phyloP scores from a whole-genome alignment of 805 yeast species.

The Candida pseudoglaebosa region DNA sequence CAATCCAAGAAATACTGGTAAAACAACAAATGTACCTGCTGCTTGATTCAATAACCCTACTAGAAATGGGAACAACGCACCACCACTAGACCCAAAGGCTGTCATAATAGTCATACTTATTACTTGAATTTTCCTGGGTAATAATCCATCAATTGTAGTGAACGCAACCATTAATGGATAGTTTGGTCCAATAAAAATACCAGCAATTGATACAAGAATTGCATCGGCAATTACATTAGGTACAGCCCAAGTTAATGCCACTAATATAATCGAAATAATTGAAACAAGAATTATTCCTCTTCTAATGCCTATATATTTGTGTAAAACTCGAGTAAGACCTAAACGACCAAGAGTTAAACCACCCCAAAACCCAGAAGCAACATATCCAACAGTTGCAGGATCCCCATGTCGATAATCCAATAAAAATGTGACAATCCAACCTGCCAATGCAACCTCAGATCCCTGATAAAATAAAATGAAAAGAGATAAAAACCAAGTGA shows the following conservation, averaged over 20 bases:
- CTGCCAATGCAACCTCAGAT: slow-evolving; percentile 63
- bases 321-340: slow-evolving; percentile 38
- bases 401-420: slow-evolving; percentile 50
- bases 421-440: slow-evolving; percentile 67
- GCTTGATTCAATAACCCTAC: slow-evolving; percentile 47
- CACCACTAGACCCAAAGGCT: slow-evolving; percentile 56
- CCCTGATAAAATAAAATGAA: slow-evolving; percentile 65
- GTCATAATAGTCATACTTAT: slow-evolving; percentile 49
- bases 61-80: slow-evolving; percentile 52
- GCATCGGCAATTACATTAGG: slow-evolving; percentile 44
- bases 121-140: slow-evolving; percentile 52
- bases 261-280: slow-evolving; percentile 31
- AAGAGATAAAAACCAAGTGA: slow-evolving; percentile 47
- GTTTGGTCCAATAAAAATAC: slow-evolving; percentile 63
- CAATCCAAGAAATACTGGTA: slow-evolving; percentile 44
- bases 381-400: slow-evolving; percentile 49
- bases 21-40: slow-evolving; percentile 45
- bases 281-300: slow-evolving; percentile 39
- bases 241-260: slow-evolving; percentile 45
- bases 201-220: slow-evolving; percentile 46
- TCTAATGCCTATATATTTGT: slow-evolving; percentile 39
- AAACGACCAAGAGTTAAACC: slow-evolving; percentile 67
- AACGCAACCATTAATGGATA: slow-evolving; percentile 51
- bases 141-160: slow-evolving; percentile 36
- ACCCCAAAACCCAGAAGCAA: slow-evolving; percentile 68